Evolutionary conservation across 257 asterid species (phyloP), one percentile per base, ranked within the genome.

Genomic region (Anisodus acutangulus): DNA sequence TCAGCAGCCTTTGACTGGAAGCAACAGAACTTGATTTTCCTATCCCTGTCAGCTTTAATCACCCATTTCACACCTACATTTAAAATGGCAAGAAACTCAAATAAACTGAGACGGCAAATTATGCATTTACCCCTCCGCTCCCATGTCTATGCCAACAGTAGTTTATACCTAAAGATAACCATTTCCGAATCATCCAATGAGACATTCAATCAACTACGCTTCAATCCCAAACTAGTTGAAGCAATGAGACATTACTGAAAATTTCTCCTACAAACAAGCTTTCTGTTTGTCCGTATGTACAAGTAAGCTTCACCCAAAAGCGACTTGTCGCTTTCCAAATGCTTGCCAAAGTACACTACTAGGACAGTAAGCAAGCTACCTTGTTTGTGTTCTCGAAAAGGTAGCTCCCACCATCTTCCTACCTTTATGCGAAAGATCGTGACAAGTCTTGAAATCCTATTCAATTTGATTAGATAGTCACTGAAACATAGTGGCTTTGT

Each of bases 1-100:
- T 92, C 97, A 16, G 98, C 98, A 87, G 98, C 97, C 86, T 92
- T 87, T 54, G 99, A 96, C 76, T 94, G 99, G 84, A 96, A 82
- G 79, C 99, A 96, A 85, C 98, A 93, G 88, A 93, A 96, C 88
- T 94, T 94, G 87, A 96, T 92, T 90, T 90, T 93, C 89, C 87
- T 92, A 85, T 92, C 93, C 85, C 85, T 91, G 84, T 94, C 98
- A 15, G 94, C 92, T 82, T 85, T 51, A 85, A 96, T 96, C 79
- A 93, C 89, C 97, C 97, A 88, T 80, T 92, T 96, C 87, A 93
- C 97, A 76, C 99, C 99, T 96, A 82, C 91, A 88, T 4, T 79
- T 84, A 78, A 45, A 72, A 85, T 57, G 41, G 51, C 79, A 62
- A 12, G 74, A 72, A 31, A 5, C 16, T 22, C 80, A 83, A 62